phyloP scores from a whole-genome alignment of 768 basidiomycete species.

The Heimioporus sp. region DNA sequence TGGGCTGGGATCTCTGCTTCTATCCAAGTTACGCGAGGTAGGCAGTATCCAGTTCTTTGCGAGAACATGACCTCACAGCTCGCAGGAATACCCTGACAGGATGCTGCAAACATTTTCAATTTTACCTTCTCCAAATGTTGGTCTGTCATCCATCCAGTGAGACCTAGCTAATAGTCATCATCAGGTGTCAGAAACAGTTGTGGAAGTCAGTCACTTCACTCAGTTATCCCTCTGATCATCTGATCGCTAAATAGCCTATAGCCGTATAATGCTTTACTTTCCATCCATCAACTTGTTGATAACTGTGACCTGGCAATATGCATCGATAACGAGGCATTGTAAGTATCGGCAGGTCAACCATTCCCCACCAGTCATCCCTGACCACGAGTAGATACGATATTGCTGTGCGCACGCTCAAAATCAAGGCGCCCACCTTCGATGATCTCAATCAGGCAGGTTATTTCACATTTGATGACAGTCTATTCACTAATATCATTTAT shows the following conservation, averaged over 20 bases:
- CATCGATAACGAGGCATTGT: slow-evolving; percentile 88
- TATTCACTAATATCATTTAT: neutral
- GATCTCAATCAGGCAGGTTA: slow-evolving; percentile 65
- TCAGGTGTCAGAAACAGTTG: slow-evolving; percentile 48
- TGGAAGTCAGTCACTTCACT: slow-evolving; percentile 40
- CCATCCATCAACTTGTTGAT: slow-evolving; percentile 87
- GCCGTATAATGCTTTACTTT: slow-evolving; percentile 86
- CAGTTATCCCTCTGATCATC: neutral
- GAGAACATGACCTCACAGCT: slow-evolving; percentile 1
- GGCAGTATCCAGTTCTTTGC: slow-evolving; percentile 15
- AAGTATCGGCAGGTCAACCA: slow-evolving; percentile 17
- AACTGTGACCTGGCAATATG: slow-evolving; percentile 82
- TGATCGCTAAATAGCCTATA: slow-evolving; percentile 18
- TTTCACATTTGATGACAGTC: neutral
- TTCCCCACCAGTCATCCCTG: neutral
- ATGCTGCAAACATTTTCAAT: slow-evolving; percentile 54
- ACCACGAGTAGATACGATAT: slow-evolving; percentile 62
- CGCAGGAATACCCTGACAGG: slow-evolving; percentile 55
- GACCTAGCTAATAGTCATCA: slow-evolving; percentile 9
- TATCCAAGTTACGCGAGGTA: slow-evolving; percentile 81
- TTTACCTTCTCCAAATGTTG: slow-evolving; percentile 56
- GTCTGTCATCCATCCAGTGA: slow-evolving; percentile 7
- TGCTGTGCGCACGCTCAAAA: slow-evolving; percentile 60
- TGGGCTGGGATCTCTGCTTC: slow-evolving; percentile 76
- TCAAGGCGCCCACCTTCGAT: slow-evolving; percentile 58